Base-by-base conservation (phyloP, 2,329 filamentous ascomycete species). In the Drechslerella stenobrocha region DNA sequence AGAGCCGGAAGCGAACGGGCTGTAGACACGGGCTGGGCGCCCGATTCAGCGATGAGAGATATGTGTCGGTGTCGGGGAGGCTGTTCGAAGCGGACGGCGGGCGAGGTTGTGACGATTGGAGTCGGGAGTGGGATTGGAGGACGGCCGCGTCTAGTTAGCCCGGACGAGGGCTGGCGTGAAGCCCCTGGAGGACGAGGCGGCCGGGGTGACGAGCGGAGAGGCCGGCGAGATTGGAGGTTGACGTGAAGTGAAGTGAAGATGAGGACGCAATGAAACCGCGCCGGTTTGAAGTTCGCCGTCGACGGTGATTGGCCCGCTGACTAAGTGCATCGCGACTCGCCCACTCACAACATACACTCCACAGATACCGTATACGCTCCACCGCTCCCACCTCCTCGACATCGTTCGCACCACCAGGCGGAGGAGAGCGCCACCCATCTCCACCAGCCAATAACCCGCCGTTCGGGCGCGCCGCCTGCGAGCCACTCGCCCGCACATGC, bases 401-500 rank as follows among this genome's bases (percentile, higher is more conserved):
- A n/a, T n/a, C n/a, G n/a, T n/a, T n/a, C n/a, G n/a, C n/a, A n/a
- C n/a, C n/a, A n/a, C n/a, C n/a, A n/a, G n/a, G n/a, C n/a, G n/a
- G n/a, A n/a, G n/a, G n/a, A n/a, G n/a, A 28, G 18, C n/a, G 40
- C 44, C 18, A 5, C 28, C 30, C 34, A 9, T 8, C 35, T 22
- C 34, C n/a, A n/a, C 18, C 11, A n/a, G 35, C 48, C 53, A 23
- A 57, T 40, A 18, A 37, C 30, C n/a, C 32, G 13, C 32, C 51
- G 48, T 42, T 59, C 15, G 3, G 61, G 48, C 0, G 48, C 61
- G 8, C 61, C 53, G 6, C 20, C 26, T 8, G 50, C 48, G 28
- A 66, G 58, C 60, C 60, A 66, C 28, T 11, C 52, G 4, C 55
- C 55, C 2, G 61, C 53, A n/a, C 59, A 66, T 26, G 59, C 30